Conservation (phyloP, 2,329 filamentous ascomycete species). For the Colletotrichum sp. region DNA sequence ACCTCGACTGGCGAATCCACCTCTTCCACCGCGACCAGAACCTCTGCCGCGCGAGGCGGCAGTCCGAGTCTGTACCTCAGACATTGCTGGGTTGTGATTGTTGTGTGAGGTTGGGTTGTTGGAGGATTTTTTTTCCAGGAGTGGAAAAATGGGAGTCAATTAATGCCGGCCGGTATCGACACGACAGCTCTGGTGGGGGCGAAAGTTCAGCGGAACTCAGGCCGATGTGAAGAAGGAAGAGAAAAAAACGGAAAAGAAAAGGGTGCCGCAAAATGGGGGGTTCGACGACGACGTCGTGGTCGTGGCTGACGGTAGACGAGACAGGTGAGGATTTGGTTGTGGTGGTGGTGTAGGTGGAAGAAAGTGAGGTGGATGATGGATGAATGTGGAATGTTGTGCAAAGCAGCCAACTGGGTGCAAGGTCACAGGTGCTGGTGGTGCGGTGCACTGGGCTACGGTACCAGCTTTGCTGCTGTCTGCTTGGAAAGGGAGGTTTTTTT, state of each 20-base stretch:
- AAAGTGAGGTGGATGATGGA: conserved; percentile 25
- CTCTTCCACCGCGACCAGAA: conserved; percentile 84
- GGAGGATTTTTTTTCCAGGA: conserved; percentile 14
- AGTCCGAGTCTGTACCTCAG: conserved; percentile 89
- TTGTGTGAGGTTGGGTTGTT: conserved; percentile 11
- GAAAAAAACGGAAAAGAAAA: conserved; percentile 29
- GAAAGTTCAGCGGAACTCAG: conserved; percentile 24
- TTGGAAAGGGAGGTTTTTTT: conserved; percentile 10
- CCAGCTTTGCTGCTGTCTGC: not conserved
- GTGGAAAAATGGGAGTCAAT: conserved; percentile 18
- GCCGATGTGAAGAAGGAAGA: conserved; percentile 25
- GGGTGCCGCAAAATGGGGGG: conserved; percentile 13
- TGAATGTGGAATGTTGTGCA: conserved; percentile 25
- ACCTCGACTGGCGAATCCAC: conserved; percentile 74
- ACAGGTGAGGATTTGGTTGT: conserved; percentile 26
- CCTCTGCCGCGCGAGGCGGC: conserved; percentile 88
- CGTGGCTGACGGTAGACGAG: conserved; percentile 22
- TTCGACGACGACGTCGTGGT: conserved; percentile 20
- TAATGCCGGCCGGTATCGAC: conserved; percentile 20
- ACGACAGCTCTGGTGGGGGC: conserved; percentile 21
- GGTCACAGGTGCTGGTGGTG: not conserved
- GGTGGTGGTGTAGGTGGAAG: conserved; percentile 22
- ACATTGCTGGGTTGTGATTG: conserved; percentile 63
- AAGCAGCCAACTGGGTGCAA: not conserved
- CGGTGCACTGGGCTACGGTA: not conserved